Evolutionary conservation across 1,284 basidiomycete genomes (phyloP).

Genomic region (Ustilago crameri): DNA sequence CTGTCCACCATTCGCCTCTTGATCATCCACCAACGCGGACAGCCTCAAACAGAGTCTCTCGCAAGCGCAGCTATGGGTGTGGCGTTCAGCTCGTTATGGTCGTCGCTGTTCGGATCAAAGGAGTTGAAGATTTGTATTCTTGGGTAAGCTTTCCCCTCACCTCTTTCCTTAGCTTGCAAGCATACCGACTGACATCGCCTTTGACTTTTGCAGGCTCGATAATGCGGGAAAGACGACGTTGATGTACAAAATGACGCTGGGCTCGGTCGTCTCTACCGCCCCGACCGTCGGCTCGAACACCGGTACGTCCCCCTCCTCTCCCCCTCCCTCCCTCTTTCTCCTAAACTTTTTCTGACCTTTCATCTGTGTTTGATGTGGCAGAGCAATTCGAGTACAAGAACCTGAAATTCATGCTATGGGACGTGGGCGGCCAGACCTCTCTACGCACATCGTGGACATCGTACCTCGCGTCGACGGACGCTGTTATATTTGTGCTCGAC

Average conservation of each 20-base stretch:
- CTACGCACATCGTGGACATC: conserved; percentile 70
- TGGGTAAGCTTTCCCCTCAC: conserved; percentile 40
- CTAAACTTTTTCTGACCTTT: no score
- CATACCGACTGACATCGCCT: background rate
- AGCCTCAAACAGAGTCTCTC: no score
- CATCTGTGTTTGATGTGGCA: background rate
- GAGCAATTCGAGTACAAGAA: conserved; percentile 71
- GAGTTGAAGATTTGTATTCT: conserved; percentile 70
- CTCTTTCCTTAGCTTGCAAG: no score
- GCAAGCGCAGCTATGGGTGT: conserved; percentile 59
- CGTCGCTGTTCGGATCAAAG: conserved; percentile 70
- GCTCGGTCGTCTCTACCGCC: conserved; percentile 71
- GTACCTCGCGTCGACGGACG: conserved; percentile 70
- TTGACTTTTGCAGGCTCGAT: conserved; percentile 63
- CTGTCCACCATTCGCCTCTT: conserved; percentile 3
- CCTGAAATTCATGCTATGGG: conserved; percentile 70
- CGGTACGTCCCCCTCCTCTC: conserved; percentile 18
- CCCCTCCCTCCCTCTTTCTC: no score
- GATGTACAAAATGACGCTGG: conserved; percentile 72
- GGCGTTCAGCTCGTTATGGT: conserved; percentile 69
- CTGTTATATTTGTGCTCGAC: conserved; percentile 72
- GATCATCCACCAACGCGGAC: no score
- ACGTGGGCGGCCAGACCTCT: conserved; percentile 71
- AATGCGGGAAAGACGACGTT: conserved; percentile 72
- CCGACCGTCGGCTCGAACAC: conserved; percentile 71